A percentile compares a stretch with the other conserved stretches of the same genome.
Evolutionary conservation across 331 rosid genomes (phyloP).

Genomic region (Cydonia oblonga): DNA sequence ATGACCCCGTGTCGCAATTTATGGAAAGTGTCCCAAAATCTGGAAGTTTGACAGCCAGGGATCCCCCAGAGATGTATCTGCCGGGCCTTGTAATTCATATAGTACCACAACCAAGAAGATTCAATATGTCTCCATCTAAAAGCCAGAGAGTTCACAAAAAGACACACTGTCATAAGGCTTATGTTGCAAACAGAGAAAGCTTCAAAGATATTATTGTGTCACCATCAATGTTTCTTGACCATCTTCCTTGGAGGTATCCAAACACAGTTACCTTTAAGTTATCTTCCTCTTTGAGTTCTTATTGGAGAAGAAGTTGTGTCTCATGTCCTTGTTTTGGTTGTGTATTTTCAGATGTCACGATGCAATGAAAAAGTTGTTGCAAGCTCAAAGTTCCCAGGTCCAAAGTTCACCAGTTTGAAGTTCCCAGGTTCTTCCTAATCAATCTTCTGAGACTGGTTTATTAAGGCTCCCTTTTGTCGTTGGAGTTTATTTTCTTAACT

Average conservation of each 20-base stretch:
- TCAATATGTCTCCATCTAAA: constrained; percentile 19
- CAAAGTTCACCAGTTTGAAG: constrained; percentile 20
- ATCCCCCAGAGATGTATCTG: constrained; percentile 66
- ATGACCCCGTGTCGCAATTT: constrained; percentile 47
- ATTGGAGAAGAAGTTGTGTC: constrained; percentile 3
- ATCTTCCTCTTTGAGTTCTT: background rate
- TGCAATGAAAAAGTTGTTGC: constrained; percentile 58
- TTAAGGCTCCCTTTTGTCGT: background rate
- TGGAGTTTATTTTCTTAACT: background rate
- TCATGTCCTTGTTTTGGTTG: constrained; percentile 14
- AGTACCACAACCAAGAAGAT: constrained; percentile 35
- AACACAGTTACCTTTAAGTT: constrained; percentile 1
- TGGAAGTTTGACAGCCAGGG: constrained; percentile 29
- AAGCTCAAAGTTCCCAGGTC: constrained; percentile 27
- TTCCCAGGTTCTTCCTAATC: constrained; percentile 16
- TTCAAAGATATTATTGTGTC: constrained; percentile 80
- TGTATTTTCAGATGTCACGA: constrained; percentile 54
- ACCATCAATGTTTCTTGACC: constrained; percentile 91
- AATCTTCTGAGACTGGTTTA: constrained; percentile 15
- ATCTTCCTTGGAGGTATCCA: constrained; percentile 94
- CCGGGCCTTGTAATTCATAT: constrained; percentile 76
- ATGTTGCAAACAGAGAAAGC: constrained; percentile 54
- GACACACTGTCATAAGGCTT: constrained; percentile 44
- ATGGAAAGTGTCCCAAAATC: constrained; percentile 46
- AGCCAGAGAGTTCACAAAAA: constrained; percentile 22